phyloP scores from a whole-genome alignment of 2,329 filamentous ascomycete genomes.

The Fusarium subglutinans region DNA sequence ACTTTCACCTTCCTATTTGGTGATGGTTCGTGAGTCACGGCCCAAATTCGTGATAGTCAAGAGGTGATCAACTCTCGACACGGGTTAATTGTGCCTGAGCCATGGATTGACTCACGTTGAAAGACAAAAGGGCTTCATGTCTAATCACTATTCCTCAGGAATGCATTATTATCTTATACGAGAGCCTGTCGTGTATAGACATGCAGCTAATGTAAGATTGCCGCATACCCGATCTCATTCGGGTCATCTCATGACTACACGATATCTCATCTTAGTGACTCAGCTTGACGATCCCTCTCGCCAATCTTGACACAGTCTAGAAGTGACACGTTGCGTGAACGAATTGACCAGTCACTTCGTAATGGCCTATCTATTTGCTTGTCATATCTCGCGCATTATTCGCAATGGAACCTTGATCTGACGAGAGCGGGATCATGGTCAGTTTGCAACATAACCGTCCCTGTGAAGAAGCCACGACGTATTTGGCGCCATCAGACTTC shows the following conservation, averaged over 20 bases:
- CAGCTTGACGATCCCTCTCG: accelerated
- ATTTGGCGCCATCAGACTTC: accelerated
- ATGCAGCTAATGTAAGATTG: not conserved
- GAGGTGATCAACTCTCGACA: not conserved
- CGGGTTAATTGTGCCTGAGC: not conserved
- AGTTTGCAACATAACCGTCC: no score
- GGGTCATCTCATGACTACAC: not conserved
- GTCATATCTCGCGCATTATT: not conserved
- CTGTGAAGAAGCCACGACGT: not conserved
- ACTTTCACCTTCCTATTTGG: slow-evolving; percentile 5
- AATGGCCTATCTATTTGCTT: not conserved
- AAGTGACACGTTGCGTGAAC: accelerated
- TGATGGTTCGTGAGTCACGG: not conserved
- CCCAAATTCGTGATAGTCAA: not conserved
- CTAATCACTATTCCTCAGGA: not conserved
- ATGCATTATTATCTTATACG: accelerated
- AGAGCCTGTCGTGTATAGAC: accelerated
- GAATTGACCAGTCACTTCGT: not conserved
- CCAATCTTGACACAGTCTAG: no score
- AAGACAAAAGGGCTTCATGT: not conserved
- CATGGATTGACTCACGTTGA: not conserved
- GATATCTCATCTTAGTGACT: not conserved
- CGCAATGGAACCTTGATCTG: not conserved
- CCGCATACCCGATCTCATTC: not conserved
- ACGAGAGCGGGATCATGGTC: not conserved